phyloP scores from a whole-genome alignment of 1,139 yeast genomes.

The Debaryomyces sp. region DNA sequence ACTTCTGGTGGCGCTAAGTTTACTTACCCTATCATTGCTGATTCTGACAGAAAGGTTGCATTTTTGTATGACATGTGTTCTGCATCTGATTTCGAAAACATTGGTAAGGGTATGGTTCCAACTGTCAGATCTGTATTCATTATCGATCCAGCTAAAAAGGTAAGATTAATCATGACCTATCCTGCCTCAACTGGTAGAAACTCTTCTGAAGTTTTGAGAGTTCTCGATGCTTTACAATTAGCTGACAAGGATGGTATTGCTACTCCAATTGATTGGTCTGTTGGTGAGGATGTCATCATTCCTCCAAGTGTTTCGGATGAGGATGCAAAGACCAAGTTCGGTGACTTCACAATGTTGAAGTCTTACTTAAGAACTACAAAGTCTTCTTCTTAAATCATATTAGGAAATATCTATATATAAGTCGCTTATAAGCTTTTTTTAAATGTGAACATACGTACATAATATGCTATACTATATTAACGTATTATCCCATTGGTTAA shows the following conservation, averaged over 20 bases:
- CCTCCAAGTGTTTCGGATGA: constrained; percentile 82
- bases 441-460: constrained; percentile 4
- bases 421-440: neutral
- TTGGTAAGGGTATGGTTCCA: constrained; percentile 67
- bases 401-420: neutral
- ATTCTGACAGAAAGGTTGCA: constrained; percentile 77
- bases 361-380: constrained; percentile 76
- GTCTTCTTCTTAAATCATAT: constrained; percentile 12
- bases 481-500: constrained; percentile 13
- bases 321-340: constrained; percentile 80
- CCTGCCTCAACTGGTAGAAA: constrained; percentile 94
- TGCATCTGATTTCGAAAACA: constrained; percentile 80
- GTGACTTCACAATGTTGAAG: constrained; percentile 77
- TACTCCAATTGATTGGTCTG: constrained; percentile 76
- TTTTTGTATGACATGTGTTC: constrained; percentile 88
- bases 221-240: constrained; percentile 80
- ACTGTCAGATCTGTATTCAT: constrained; percentile 88
- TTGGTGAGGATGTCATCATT: constrained; percentile 85
- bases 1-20: constrained; percentile 63
- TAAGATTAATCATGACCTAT: constrained; percentile 79
- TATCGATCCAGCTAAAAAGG: constrained; percentile 84
- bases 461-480: neutral
- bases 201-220: constrained; percentile 85
- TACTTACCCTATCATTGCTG: constrained; percentile 86
- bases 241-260: constrained; percentile 80